Evolutionary conservation across 768 basidiomycete species (phyloP).

Genomic region (Xanthoconium stramineum): DNA sequence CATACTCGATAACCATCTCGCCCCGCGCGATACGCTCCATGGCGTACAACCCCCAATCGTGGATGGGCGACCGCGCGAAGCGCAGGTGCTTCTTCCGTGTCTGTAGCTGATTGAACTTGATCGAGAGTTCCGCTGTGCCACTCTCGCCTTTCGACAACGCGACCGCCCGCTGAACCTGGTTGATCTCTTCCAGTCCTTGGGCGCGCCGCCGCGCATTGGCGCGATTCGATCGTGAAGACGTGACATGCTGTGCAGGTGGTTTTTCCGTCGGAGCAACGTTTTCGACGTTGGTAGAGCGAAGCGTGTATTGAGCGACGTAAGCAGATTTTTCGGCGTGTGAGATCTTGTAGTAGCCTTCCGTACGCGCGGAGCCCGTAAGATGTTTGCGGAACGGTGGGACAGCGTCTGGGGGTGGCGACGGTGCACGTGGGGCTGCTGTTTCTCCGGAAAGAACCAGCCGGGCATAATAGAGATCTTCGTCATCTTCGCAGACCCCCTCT

Average conservation of each 20-base stretch:
- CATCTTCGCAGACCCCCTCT: conserved; percentile 70
- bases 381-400: conserved; percentile 68
- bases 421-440: conserved; percentile 20
- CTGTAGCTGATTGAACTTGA: conserved; percentile 98
- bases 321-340: conserved; percentile 86
- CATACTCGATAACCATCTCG: conserved; percentile 99
- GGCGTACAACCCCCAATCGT: conserved; percentile 98
- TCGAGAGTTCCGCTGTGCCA: conserved; percentile 64
- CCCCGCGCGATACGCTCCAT: conserved; percentile 92
- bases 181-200: conserved; percentile 91
- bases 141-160: conserved; percentile 74
- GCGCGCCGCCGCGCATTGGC: conserved; percentile 90
- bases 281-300: conserved; percentile 49
- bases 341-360: conserved; percentile 95
- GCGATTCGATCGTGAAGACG: conserved; percentile 84
- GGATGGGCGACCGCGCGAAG: conserved; percentile 92
- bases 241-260: conserved; percentile 52
- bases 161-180: conserved; percentile 80
- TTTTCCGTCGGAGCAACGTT: conserved; percentile 39
- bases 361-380: conserved; percentile 81
- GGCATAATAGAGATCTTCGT: conserved; percentile 85
- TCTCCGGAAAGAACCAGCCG: conserved; percentile 36
- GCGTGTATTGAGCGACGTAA: conserved; percentile 87
- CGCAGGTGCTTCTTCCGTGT: conserved; percentile 97
- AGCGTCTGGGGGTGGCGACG: conserved; percentile 37